Conservation (phyloP, 2,329 filamentous ascomycete genomes). For the Exophiala viscosa region DNA sequence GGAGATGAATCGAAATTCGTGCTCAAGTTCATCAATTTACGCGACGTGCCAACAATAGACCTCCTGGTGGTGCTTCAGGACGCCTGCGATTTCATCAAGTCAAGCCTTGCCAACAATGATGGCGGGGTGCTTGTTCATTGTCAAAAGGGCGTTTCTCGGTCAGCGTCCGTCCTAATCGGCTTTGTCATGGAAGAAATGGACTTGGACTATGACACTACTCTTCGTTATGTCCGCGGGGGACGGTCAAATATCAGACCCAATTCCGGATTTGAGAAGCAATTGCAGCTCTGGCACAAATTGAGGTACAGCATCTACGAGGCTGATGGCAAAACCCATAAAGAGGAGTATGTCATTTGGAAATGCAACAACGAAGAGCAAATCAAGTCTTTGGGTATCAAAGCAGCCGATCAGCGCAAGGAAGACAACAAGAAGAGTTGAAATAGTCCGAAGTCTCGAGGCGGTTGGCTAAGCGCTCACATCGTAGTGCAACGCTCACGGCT, state of each 20-base stretch:
- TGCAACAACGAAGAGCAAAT: constrained; percentile 15
- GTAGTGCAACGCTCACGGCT: too few species aligned
- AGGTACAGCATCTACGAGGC: constrained; percentile 17
- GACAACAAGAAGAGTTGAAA: background rate
- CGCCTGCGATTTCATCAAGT: constrained; percentile 19
- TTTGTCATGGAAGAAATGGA: constrained; percentile 24
- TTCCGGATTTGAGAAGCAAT: constrained; percentile 17
- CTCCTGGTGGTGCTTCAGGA: constrained; percentile 17
- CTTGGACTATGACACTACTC: constrained; percentile 19
- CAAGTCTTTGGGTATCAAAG: constrained; percentile 5
- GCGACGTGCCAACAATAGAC: constrained; percentile 12
- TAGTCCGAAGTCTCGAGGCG: background rate
- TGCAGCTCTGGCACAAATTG: constrained; percentile 19
- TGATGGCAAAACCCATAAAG: constrained; percentile 13
- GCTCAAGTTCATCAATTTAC: constrained; percentile 20
- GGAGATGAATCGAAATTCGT: constrained; percentile 21
- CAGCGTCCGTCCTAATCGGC: constrained; percentile 18
- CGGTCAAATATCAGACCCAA: constrained; percentile 21
- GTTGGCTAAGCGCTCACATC: too few species aligned
- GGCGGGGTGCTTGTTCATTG: constrained; percentile 26
- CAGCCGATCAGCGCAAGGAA: background rate
- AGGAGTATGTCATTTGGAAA: constrained; percentile 17
- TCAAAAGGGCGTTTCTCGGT: constrained; percentile 24
- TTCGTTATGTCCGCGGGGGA: constrained; percentile 14
- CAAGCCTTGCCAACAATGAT: constrained; percentile 12